Evolutionary conservation across 371 early-diverging fungal species (phyloP).

Genomic region (Smittium culicis): DNA sequence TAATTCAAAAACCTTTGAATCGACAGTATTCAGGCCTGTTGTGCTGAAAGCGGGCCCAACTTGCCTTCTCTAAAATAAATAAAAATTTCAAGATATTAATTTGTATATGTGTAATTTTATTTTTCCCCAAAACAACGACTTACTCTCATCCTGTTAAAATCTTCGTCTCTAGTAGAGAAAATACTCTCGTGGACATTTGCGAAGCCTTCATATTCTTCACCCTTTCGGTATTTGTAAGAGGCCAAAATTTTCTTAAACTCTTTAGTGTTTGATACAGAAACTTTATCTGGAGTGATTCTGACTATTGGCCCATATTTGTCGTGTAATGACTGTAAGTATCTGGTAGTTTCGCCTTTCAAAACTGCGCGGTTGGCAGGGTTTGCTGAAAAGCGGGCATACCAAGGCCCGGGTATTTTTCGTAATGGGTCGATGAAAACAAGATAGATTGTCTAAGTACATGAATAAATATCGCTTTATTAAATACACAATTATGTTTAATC

Average conservation of each 20-base stretch:
- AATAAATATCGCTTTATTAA: too few relatives aligned
- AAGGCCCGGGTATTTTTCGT: conserved; percentile 19
- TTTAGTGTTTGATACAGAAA: conserved; percentile 16
- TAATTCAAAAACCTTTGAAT: neutral
- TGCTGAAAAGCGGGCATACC: conserved; percentile 9
- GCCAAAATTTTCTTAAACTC: conserved; percentile 20
- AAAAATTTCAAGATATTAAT: neutral
- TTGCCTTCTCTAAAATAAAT: conserved; percentile 9
- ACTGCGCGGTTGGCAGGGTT: neutral
- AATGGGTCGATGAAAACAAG: conserved; percentile 12
- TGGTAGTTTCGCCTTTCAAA: neutral
- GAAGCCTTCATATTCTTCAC: conserved; percentile 16
- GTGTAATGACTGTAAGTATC: conserved; percentile 11
- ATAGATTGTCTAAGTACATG: too few relatives aligned
- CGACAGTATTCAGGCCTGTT: neutral
- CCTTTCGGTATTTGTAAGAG: conserved; percentile 22
- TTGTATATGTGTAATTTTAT: neutral
- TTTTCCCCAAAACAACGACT: too few relatives aligned
- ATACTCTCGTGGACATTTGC: conserved; percentile 9
- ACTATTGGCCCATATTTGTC: conserved; percentile 21
- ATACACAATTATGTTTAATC: too few relatives aligned
- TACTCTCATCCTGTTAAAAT: conserved; percentile 16
- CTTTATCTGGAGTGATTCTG: conserved; percentile 15
- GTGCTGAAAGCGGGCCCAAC: conserved; percentile 7
- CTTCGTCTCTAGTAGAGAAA: conserved; percentile 19